Percentiles rank a stretch among this genome's conserved stretches.
These are phyloP conservation scores for Pseudocercospora fuligena DNA, from an alignment of 2,329 filamentous ascomycete species.

Conservation along the genomic window DNA sequence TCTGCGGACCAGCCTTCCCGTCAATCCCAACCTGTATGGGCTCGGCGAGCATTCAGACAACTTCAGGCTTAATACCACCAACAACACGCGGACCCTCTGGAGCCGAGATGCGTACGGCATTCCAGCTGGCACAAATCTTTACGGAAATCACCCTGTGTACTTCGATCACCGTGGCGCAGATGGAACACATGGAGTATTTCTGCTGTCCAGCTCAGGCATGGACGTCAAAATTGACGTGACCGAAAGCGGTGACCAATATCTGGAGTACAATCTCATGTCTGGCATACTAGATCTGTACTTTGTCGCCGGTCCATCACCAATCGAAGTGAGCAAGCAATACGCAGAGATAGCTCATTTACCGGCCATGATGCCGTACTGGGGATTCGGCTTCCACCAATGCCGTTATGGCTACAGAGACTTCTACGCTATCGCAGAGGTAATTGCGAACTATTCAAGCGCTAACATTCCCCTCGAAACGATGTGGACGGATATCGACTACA, in stretches of 20 bases:
- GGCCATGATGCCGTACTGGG: conserved; percentile 58
- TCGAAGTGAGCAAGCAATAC: conserved; percentile 55
- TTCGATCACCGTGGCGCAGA: conserved; percentile 66
- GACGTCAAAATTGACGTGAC: conserved; percentile 72
- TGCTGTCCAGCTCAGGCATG: conserved; percentile 75
- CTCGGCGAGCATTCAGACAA: conserved; percentile 75
- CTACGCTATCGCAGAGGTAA: conserved; percentile 67
- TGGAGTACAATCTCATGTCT: conserved; percentile 79
- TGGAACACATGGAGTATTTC: conserved; percentile 68
- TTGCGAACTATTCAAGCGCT: conserved; percentile 67
- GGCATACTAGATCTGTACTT: conserved; percentile 71
- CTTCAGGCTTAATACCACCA: conserved; percentile 61
- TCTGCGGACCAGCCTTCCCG: conserved; percentile 72
- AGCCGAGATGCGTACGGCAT: conserved; percentile 68
- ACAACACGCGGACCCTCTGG: conserved; percentile 73
- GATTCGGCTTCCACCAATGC: conserved; percentile 58
- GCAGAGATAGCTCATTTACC: conserved; percentile 53
- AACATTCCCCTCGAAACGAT: conserved; percentile 72
- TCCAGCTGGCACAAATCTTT: conserved; percentile 68
- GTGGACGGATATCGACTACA: conserved; percentile 62
- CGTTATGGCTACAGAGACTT: conserved; percentile 56
- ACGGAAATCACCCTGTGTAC: conserved; percentile 75
- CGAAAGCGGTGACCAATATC: conserved; percentile 62
- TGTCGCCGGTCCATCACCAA: conserved; percentile 52
- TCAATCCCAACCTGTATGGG: conserved; percentile 73